These are phyloP conservation scores for Fistulina hepatica DNA, from an alignment of 1,284 basidiomycete genomes.

Conservation along the genomic window DNA sequence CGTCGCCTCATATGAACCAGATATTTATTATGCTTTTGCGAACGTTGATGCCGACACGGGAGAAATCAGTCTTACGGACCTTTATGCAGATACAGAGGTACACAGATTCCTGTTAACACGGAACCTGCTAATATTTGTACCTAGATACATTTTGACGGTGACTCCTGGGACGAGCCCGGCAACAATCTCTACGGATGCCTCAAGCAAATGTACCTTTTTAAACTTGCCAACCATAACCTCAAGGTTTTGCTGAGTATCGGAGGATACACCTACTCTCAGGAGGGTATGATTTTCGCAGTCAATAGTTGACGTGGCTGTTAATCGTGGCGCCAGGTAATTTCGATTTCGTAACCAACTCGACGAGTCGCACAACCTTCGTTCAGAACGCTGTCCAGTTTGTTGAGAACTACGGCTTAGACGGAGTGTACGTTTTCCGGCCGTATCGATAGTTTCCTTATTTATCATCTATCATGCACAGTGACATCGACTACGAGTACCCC, in stretches of 20 bases:
- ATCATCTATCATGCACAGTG: not conserved
- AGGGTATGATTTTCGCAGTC: conserved; percentile 22
- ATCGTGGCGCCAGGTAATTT: conserved; percentile 40
- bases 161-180: conserved; percentile 51
- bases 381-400: conserved; percentile 59
- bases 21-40: conserved; percentile 84
- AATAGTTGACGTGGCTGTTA: too few relatives aligned
- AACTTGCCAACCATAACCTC: conserved; percentile 63
- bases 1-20: conserved; percentile 26
- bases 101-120: conserved; percentile 25
- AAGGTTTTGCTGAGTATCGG: conserved; percentile 74
- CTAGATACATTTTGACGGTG: conserved; percentile 15
- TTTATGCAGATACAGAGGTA: conserved; percentile 90
- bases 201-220: conserved; percentile 72
- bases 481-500: conserved; percentile 25
- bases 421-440: conserved; percentile 53
- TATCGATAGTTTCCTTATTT: not conserved
- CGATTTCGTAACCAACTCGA: conserved; percentile 43
- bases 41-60: conserved; percentile 75
- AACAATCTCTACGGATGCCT: conserved; percentile 82
- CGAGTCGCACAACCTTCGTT: conserved; percentile 61
- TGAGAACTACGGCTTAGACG: conserved; percentile 84
- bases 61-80: conserved; percentile 80
- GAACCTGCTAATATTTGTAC: not conserved
- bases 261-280: conserved; percentile 64